phyloP scores from a whole-genome alignment of 192 early-diverging fungal species.

The Coemansia sp. region DNA sequence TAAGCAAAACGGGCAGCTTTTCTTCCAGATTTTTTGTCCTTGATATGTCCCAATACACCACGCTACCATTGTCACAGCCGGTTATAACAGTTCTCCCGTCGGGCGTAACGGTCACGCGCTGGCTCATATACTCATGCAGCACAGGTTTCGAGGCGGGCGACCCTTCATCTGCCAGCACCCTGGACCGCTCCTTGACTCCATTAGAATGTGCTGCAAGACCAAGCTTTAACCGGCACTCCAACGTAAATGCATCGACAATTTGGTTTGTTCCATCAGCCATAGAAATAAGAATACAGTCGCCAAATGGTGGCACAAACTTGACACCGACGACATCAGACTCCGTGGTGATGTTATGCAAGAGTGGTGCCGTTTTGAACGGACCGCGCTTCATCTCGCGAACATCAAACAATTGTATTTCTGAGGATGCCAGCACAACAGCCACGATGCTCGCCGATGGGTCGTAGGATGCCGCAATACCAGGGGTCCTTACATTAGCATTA shows the following conservation, averaged over 20 bases:
- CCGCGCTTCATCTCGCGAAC: constrained; percentile 61
- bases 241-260: constrained; percentile 23
- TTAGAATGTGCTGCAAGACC: neutral
- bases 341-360: neutral
- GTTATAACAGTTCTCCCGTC: constrained; percentile 34
- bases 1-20: neutral
- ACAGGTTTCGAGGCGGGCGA: neutral
- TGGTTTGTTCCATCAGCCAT: constrained; percentile 22
- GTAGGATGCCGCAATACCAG: constrained; percentile 59
- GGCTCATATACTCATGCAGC: constrained; percentile 25
- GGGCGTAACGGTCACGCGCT: constrained; percentile 33
- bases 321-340: constrained; percentile 16
- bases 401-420: constrained; percentile 70
- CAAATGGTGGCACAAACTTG: constrained; percentile 30
- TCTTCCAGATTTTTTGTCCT: neutral
- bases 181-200: neutral
- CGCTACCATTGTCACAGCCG: constrained; percentile 27
- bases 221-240: constrained; percentile 9
- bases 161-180: neutral
- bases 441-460: constrained; percentile 82
- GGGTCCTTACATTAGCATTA: constrained; percentile 7
- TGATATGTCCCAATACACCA: constrained; percentile 36
- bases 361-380: constrained; percentile 22
- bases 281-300: constrained; percentile 29
- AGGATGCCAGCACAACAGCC: constrained; percentile 59